phyloP scores from a whole-genome alignment of 2,329 filamentous ascomycete species.

The Teratosphaeria epicoccoides region DNA sequence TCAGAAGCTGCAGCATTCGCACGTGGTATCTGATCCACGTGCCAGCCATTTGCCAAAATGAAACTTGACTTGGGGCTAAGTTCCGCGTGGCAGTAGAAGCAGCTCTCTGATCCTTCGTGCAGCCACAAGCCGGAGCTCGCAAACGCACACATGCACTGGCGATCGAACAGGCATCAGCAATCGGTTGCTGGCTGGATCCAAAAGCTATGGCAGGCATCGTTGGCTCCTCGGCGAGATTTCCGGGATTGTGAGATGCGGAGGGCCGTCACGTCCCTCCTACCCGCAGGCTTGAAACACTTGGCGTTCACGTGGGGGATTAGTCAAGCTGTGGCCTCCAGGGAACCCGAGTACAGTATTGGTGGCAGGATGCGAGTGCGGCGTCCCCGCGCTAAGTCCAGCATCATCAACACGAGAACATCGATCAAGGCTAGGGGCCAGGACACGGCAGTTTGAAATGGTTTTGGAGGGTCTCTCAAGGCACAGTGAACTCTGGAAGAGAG shows the following conservation, averaged over 20 bases:
- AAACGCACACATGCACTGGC: background rate
- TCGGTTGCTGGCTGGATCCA: background rate
- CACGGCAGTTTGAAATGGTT: too few relatives aligned
- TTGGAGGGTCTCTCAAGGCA: too few relatives aligned
- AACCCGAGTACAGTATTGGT: background rate
- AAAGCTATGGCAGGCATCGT: background rate
- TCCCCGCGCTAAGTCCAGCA: background rate
- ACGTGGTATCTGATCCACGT: background rate
- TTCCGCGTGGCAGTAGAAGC: background rate
- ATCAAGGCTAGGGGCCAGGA: too few relatives aligned
- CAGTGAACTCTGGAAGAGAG: too few relatives aligned
- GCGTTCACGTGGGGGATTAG: background rate
- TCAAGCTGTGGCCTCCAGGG: background rate
- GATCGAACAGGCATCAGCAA: background rate
- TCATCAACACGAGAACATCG: background rate
- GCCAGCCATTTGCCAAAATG: background rate
- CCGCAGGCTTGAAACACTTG: background rate
- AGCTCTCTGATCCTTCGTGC: background rate
- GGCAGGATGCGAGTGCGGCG: background rate
- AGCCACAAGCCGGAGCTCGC: background rate
- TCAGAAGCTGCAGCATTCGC: background rate
- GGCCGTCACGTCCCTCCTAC: too few relatives aligned
- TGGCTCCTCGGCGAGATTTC: background rate
- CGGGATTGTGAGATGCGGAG: background rate
- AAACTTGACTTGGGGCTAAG: too few relatives aligned